phyloP scores from a whole-genome alignment of 306 rosid genomes.

The Psophocarpus tetragonolobus region DNA sequence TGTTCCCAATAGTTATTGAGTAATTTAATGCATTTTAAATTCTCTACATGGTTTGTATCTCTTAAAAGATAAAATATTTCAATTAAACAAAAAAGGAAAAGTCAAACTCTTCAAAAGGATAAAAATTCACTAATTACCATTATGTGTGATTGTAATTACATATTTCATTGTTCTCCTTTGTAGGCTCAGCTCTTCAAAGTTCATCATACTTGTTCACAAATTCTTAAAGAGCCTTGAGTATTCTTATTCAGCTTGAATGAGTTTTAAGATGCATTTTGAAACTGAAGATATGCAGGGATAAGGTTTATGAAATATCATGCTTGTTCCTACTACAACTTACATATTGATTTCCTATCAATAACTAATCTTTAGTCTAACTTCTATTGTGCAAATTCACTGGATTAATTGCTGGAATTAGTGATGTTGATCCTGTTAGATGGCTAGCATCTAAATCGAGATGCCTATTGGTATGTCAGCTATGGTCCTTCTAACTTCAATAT shows the following conservation, averaged over 20 bases:
- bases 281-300: slow-evolving; percentile 84
- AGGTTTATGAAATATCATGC: slow-evolving; percentile 54
- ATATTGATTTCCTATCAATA: not conserved
- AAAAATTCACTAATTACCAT: not conserved
- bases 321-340: not conserved
- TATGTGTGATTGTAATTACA: not conserved
- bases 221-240: slow-evolving; percentile 68
- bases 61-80: not conserved
- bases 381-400: slow-evolving; percentile 67
- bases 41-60: not conserved
- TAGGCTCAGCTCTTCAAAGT: slow-evolving; percentile 80
- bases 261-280: slow-evolving; percentile 89
- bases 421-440: slow-evolving; percentile 85
- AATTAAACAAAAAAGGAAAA: not conserved
- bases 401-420: slow-evolving; percentile 66
- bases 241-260: slow-evolving; percentile 79
- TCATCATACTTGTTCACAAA: slow-evolving; percentile 66
- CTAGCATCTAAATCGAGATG: slow-evolving; percentile 93
- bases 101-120: too few species aligned
- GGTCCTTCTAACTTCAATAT: not conserved
- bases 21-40: not conserved
- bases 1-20: not conserved
- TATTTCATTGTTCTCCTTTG: slow-evolving; percentile 19
- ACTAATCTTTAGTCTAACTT: not conserved
- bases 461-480: slow-evolving; percentile 50